Evolutionary conservation across 139 green algal species (phyloP), one percentile per base, ranked within the genome.

Genomic region (Tetradesmus obliquus): DNA sequence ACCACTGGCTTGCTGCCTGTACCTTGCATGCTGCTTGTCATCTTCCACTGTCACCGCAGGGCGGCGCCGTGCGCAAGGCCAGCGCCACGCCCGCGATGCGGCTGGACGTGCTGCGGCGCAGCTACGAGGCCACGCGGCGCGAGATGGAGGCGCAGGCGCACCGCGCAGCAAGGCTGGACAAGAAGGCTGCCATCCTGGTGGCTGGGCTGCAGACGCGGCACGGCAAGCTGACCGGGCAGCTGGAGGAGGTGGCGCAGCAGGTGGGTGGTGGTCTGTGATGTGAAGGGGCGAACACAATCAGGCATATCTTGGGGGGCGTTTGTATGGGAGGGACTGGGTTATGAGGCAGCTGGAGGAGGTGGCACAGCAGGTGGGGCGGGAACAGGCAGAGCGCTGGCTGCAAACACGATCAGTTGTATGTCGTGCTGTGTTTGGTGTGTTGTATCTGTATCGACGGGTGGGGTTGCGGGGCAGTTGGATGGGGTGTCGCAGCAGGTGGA

Each of bases 61-160:
- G 72, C 79, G 76, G 55, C 91, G 86, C 86, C 90, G 1, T 98
- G 96, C 69, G 93, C 90, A 4, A 45, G 32, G 94, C 95, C 2
- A 94, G 91, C 0, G 94, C 94, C 54, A 96, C 95, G 24, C 92
- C 94, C 45, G 62, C 93, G 3, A 94, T 97, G 60, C 91, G 93
- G 2, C 81, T 97, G 4, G 95, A 96, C 6, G 55, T 45, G 19
- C 57, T 92, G 58, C 94, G 97, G 91, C 89, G 86, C 2, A 94
- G 97, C 53, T 97, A 97, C 83, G 95, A 97, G 24, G 32, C 3
- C 0, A 94, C 95, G 19, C 93, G 94, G 6, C 86, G 66, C 3
- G 95, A 98, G 93, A 98, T 99, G 97, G 94, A 96, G 84, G 93
- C 93, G 20, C 96, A 97, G 79, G 96, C 96, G 3, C 94, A 95